Base-by-base conservation (phyloP, 768 basidiomycete species). In the Suillus brevipes region DNA sequence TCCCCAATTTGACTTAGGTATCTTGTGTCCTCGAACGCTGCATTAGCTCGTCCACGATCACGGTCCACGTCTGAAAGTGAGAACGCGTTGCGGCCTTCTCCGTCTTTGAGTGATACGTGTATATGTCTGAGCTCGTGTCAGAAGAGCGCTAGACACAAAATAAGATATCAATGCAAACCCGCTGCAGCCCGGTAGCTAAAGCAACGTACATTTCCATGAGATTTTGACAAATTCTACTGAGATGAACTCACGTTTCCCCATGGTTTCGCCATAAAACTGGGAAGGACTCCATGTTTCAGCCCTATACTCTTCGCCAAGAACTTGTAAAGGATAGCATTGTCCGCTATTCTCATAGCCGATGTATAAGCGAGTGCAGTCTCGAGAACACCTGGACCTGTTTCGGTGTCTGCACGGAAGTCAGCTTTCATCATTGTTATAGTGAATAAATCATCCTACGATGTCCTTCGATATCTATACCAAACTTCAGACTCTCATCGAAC, bases 211-310 rank as follows among this genome's bases (percentile, higher is more conserved):
- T 65, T 16, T 67, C 42, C 60, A 47, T 62, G 31, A 55, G 38
- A 61, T 37, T 9, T 37, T 64, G 52, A 71, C 40, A 57, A 57
- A 34, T 40, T 23, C 40, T 45, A 49, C 20, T 62, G 6, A 37
- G 45, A 36, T 28, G 3, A 57, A 64, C 90, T 73, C 72, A 95
- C 95, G 72, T 94, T 89, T 38, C 89, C 89, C 92, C 94, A 97
- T 31, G 96, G 96, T 71, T 98, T 98, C 0, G 96, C 95, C 97
- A 98, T 99, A 78, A 99, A 99, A 65, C 94, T 97, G 1, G 97
- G 97, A 45, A 94, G 85, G 63, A 99, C 82, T 10, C 91, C 92
- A 68, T 91, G 83, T 74, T 89, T 87, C 85, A 97, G 92, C 0
- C 97, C 97, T 2, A 97, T 79, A 65, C 94, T 94, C 82, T 98